phyloP scores from a whole-genome alignment of 495 filamentous ascomycete genomes.

The Penicillium simplicissimum region DNA sequence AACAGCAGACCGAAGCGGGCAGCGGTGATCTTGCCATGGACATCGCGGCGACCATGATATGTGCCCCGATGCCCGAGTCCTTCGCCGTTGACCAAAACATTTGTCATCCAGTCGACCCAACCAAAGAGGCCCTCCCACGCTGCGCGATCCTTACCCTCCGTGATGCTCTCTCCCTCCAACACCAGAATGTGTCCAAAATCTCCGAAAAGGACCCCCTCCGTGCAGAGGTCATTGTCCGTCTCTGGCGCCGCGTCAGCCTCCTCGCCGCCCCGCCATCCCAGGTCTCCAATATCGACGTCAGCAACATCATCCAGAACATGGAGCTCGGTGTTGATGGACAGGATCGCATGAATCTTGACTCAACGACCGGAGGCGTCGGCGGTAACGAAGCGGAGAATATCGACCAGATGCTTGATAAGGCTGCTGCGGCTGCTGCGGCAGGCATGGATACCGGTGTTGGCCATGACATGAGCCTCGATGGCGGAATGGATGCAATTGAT shows the following conservation, averaged over 20 bases:
- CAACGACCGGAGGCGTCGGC: slow-evolving; percentile 17
- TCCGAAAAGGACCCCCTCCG: slow-evolving; percentile 59
- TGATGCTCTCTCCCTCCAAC: slow-evolving; percentile 67
- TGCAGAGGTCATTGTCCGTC: slow-evolving; percentile 73
- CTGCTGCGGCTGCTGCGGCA: slow-evolving; percentile 36
- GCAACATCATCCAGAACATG: slow-evolving; percentile 46
- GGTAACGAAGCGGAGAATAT: slow-evolving; percentile 41
- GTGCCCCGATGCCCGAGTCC: slow-evolving; percentile 61
- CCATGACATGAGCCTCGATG: slow-evolving; percentile 35
- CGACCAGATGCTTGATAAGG: slow-evolving; percentile 50
- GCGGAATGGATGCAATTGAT: slow-evolving; percentile 46
- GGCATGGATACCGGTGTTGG: slow-evolving; percentile 31
- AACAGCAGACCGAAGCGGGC: slow-evolving; percentile 51
- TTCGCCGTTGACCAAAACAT: slow-evolving; percentile 46
- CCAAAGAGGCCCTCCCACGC: slow-evolving; percentile 40
- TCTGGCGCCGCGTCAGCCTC: slow-evolving; percentile 73
- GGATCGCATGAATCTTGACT: slow-evolving; percentile 40
- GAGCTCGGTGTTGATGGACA: slow-evolving; percentile 39
- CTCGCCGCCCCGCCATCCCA: slow-evolving; percentile 46
- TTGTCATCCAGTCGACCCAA: slow-evolving; percentile 42
- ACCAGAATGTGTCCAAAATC: slow-evolving; percentile 61
- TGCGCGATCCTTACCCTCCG: slow-evolving; percentile 56
- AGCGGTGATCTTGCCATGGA: slow-evolving; percentile 70
- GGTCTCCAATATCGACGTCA: slow-evolving; percentile 43
- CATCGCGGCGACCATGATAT: slow-evolving; percentile 70